These are phyloP conservation scores for Emergomyces pasteurianus DNA, from an alignment of 2,329 filamentous ascomycete species.

Conservation along the genomic window DNA sequence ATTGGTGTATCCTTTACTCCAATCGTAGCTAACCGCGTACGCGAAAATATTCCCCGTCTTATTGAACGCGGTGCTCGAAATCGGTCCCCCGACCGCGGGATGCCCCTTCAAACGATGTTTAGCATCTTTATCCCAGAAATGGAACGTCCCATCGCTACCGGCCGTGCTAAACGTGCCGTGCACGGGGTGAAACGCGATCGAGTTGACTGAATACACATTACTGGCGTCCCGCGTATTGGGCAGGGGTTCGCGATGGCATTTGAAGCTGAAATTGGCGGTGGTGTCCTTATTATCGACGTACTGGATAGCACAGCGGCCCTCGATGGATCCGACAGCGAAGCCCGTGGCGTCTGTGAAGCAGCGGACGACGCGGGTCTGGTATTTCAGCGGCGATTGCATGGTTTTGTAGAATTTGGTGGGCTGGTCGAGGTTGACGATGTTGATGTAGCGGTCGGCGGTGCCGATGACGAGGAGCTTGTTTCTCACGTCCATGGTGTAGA, in stretches of 20 bases:
- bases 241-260: constrained; percentile 83
- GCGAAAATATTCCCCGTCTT: constrained; percentile 72
- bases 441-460: constrained; percentile 91
- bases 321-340: constrained; percentile 91
- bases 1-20: constrained; percentile 86
- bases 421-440: constrained; percentile 81
- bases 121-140: constrained; percentile 69
- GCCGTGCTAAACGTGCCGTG: constrained; percentile 98
- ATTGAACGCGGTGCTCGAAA: constrained; percentile 87
- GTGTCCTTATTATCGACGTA: constrained; percentile 95
- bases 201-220: constrained; percentile 90
- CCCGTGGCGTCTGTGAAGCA: constrained; percentile 88
- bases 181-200: constrained; percentile 92
- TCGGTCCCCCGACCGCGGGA: constrained; percentile 70
- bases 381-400: constrained; percentile 89
- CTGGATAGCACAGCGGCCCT: constrained; percentile 94
- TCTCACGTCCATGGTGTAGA: constrained; percentile 83
- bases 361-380: constrained; percentile 90
- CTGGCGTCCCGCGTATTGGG: constrained; percentile 54
- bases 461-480: constrained; percentile 82
- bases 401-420: constrained; percentile 92
- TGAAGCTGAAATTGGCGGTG: constrained; percentile 93
- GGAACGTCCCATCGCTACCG: constrained; percentile 84
- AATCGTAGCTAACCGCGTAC: constrained; percentile 90
- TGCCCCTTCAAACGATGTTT: constrained; percentile 87